Evolutionary conservation across 345 rosid genomes (phyloP).

Genomic region (Gossypium turneri): DNA sequence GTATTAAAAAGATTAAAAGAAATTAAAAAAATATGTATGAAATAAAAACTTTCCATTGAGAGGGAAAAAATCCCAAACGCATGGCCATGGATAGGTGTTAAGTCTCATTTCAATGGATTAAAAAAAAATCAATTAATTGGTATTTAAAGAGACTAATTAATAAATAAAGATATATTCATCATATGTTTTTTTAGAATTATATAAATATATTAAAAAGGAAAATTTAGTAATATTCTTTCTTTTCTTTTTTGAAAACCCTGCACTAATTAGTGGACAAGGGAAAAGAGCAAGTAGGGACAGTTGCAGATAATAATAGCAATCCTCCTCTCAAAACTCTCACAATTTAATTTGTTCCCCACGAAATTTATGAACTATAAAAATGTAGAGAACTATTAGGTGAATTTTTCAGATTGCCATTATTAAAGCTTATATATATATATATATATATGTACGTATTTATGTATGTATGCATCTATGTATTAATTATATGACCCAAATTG

Average conservation of each 20-base stretch:
- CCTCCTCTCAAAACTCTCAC: constrained; percentile 10
- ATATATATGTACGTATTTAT: too few species aligned
- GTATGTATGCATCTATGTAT: too few species aligned
- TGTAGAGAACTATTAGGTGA: constrained; percentile 23
- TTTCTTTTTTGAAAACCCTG: neutral
- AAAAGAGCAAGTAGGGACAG: constrained; percentile 24
- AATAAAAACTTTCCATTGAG: too few species aligned
- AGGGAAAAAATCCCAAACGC: too few species aligned
- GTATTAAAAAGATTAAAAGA: too few species aligned
- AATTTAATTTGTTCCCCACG: neutral
- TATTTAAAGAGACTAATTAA: neutral
- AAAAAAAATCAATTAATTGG: too few species aligned
- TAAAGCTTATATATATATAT: neutral
- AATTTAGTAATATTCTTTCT: neutral
- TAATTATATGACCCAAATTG: too few species aligned
- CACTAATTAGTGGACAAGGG: neutral
- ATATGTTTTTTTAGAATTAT: neutral
- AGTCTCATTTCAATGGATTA: too few species aligned
- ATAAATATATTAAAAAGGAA: neutral
- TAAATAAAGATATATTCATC: neutral
- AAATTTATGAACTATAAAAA: constrained; percentile 10
- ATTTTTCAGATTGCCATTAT: constrained; percentile 31
- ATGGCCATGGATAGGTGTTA: too few species aligned
- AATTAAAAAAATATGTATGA: too few species aligned
- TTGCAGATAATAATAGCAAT: constrained; percentile 19